Conservation (phyloP, 1,284 basidiomycete genomes). For the Fomitopsis schrenkii region DNA sequence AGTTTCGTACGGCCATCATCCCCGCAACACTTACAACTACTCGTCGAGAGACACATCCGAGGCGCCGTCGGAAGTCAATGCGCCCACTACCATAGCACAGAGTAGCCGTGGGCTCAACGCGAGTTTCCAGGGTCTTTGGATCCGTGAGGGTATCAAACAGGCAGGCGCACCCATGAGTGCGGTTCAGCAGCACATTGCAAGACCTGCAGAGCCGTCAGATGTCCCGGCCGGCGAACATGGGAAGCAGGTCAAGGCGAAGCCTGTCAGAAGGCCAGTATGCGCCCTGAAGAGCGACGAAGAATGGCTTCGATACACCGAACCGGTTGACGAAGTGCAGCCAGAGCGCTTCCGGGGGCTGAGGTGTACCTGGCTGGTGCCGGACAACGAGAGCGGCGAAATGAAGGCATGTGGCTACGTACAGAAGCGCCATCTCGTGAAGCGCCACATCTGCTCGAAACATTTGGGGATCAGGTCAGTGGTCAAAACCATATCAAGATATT, state of each 20-base stretch:
- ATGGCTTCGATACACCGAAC: conserved; percentile 19
- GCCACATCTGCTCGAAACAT: conserved; percentile 63
- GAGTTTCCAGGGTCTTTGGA: neutral
- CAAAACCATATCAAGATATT: neutral
- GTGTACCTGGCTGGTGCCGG: conserved; percentile 24
- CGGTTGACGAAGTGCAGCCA: conserved; percentile 11
- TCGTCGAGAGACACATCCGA: neutral
- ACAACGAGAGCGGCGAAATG: conserved; percentile 7
- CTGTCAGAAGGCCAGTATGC: neutral
- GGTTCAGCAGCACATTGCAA: neutral
- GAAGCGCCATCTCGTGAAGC: conserved; percentile 64
- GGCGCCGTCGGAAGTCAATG: neutral
- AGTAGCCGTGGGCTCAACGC: neutral
- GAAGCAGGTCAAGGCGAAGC: neutral
- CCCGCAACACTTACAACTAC: neutral
- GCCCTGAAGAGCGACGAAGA: neutral
- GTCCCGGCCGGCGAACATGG: neutral
- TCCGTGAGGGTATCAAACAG: neutral
- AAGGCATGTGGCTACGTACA: conserved; percentile 44
- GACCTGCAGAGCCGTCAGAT: neutral
- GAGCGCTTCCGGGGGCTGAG: conserved; percentile 13
- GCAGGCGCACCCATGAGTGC: neutral
- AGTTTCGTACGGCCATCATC: neutral
- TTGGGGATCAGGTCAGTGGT: conserved; percentile 51
- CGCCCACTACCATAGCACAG: neutral